Evolutionary conservation across 495 filamentous ascomycete genomes (phyloP).

Genomic region (Penicillium daleae): DNA sequence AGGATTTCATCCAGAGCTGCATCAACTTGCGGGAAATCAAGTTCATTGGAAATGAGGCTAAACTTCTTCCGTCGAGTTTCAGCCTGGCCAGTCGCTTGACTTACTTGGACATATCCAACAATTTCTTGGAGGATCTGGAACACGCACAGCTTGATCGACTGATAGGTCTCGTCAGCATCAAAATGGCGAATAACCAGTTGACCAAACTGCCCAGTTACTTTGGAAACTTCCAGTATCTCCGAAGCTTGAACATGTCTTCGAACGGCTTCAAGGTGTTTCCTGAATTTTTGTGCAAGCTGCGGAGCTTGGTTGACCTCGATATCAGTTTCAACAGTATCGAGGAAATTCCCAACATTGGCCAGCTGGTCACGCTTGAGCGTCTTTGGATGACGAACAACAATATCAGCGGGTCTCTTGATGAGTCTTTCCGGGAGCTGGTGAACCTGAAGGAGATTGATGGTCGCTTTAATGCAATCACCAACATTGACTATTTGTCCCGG

Average conservation of each 20-base stretch:
- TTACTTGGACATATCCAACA: slow-evolving; percentile 92
- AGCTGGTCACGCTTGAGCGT: slow-evolving; percentile 76
- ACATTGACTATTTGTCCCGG: slow-evolving; percentile 80
- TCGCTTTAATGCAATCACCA: slow-evolving; percentile 84
- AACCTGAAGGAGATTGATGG: slow-evolving; percentile 92
- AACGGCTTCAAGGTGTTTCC: slow-evolving; percentile 89
- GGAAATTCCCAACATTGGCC: slow-evolving; percentile 76
- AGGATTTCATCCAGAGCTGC: slow-evolving; percentile 95
- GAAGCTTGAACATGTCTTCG: slow-evolving; percentile 87
- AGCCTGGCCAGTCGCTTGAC: slow-evolving; percentile 80
- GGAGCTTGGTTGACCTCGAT: slow-evolving; percentile 87
- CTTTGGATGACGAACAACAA: slow-evolving; percentile 96
- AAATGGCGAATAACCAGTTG: slow-evolving; percentile 89
- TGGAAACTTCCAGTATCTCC: slow-evolving; percentile 70
- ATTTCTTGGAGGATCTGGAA: slow-evolving; percentile 83
- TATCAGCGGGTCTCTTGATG: slow-evolving; percentile 71
- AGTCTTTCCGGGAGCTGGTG: slow-evolving; percentile 66
- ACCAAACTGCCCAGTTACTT: slow-evolving; percentile 79
- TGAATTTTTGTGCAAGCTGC: slow-evolving; percentile 77
- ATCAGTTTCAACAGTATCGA: slow-evolving; percentile 94
- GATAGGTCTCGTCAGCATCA: slow-evolving; percentile 81
- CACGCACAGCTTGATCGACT: slow-evolving; percentile 75
- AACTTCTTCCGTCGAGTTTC: slow-evolving; percentile 82
- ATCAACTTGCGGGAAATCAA: slow-evolving; percentile 92
- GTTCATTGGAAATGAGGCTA: slow-evolving; percentile 88